Evolutionary conservation across 1,139 yeast species (phyloP).

Genomic region (Taiozyma sp.): DNA sequence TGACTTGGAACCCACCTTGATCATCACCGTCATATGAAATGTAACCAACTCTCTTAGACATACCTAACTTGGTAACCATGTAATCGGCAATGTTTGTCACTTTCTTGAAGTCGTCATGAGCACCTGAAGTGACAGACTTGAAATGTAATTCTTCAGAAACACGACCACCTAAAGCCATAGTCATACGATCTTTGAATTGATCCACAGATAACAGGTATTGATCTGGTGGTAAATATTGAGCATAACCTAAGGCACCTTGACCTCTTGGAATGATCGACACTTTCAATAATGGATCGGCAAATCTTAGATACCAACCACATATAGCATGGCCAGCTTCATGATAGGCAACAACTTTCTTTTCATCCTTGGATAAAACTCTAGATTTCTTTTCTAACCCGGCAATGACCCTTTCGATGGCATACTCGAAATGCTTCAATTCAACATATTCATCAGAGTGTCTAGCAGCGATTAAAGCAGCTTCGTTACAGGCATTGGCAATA

Average conservation of each 20-base stretch:
- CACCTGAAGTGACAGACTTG: slow-evolving; percentile 76
- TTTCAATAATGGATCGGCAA: slow-evolving; percentile 73
- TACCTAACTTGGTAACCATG: slow-evolving; percentile 74
- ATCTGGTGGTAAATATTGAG: slow-evolving; percentile 78
- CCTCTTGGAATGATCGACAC: slow-evolving; percentile 84
- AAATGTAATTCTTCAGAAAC: slow-evolving; percentile 77
- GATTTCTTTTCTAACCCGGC: slow-evolving; percentile 79
- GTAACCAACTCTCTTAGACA: slow-evolving; percentile 68
- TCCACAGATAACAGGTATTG: slow-evolving; percentile 62
- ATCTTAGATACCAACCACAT: slow-evolving; percentile 72
- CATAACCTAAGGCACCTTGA: slow-evolving; percentile 81
- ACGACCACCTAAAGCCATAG: slow-evolving; percentile 79
- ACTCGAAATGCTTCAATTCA: slow-evolving; percentile 62
- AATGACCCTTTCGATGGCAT: slow-evolving; percentile 77
- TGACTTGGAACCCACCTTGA: slow-evolving; percentile 42
- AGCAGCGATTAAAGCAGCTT: slow-evolving; percentile 80
- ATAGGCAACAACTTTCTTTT: slow-evolving; percentile 71
- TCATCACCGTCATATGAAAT: slow-evolving; percentile 46
- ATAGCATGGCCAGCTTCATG: slow-evolving; percentile 86
- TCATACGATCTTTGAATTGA: slow-evolving; percentile 68
- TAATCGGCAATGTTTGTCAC: slow-evolving; percentile 74
- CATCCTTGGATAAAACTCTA: slow-evolving; percentile 62
- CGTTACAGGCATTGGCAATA: slow-evolving; percentile 79
- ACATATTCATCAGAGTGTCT: slow-evolving; percentile 57
- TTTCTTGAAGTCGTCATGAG: slow-evolving; percentile 77